Conservation (phyloP, 306 rosid genomes). For the Trifolium subterraneum region DNA sequence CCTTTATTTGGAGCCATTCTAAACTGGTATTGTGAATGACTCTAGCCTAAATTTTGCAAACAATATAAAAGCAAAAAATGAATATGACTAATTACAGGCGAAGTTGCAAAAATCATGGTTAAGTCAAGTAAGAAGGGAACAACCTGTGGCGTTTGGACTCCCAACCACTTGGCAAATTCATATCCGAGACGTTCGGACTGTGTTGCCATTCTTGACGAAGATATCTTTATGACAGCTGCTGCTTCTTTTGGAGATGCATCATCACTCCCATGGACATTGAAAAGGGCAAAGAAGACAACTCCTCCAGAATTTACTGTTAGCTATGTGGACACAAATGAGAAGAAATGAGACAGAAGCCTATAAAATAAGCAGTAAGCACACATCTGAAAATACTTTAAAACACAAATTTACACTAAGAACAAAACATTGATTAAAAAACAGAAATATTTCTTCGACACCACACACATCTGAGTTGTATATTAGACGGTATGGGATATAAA, state of each 20-base stretch:
- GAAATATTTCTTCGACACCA: too few relatives aligned
- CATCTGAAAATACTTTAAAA: neutral
- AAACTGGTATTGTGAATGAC: slow-evolving; percentile 78
- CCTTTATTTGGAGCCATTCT: slow-evolving; percentile 93
- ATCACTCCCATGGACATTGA: slow-evolving; percentile 56
- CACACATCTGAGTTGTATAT: too few relatives aligned
- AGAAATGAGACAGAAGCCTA: slow-evolving; percentile 41
- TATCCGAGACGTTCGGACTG: slow-evolving; percentile 98
- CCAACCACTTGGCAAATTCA: slow-evolving; percentile 92
- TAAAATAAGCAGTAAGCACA: slow-evolving; percentile 19
- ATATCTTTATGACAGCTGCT: slow-evolving; percentile 90
- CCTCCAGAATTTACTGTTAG: slow-evolving; percentile 98
- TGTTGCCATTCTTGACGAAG: slow-evolving; percentile 97
- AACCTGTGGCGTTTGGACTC: slow-evolving; percentile 93
- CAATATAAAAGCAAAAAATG: slow-evolving; percentile 3
- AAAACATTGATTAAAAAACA: neutral
- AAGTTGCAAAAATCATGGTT: slow-evolving; percentile 14
- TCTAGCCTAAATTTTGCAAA: slow-evolving; percentile 69
- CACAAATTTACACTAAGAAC: neutral
- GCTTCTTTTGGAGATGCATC: slow-evolving; percentile 64
- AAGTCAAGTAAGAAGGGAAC: slow-evolving; percentile 19
- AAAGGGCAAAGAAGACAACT: slow-evolving; percentile 95
- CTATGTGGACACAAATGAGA: slow-evolving; percentile 58
- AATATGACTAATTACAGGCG: slow-evolving; percentile 13
- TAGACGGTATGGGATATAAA: too few relatives aligned